A percentile compares a stretch with the other conserved stretches of the same genome.
These are phyloP conservation scores for Eucalyptus tenuipes DNA, from an alignment of 345 rosid genomes.

Conservation along the genomic window DNA sequence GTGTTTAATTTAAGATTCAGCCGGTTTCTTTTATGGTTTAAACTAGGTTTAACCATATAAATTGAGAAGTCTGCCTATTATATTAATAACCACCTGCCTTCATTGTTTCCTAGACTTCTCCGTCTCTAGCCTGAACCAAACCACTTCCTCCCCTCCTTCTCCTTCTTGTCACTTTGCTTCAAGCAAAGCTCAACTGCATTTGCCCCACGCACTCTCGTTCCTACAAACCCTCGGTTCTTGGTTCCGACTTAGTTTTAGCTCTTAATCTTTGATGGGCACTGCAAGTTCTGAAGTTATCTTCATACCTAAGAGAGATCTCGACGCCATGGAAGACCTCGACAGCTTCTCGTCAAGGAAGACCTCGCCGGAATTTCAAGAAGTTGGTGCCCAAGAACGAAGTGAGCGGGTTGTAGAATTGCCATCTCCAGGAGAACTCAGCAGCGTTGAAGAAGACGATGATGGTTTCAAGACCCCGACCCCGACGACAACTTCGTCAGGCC, in stretches of 20 bases:
- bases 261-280: neutral
- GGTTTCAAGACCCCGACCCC: conserved; percentile 67
- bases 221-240: neutral
- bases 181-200: neutral
- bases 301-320: conserved; percentile 17
- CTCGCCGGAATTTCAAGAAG: neutral
- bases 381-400: neutral
- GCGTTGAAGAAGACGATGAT: conserved; percentile 3
- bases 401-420: neutral
- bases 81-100: neutral
- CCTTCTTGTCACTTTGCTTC: neutral
- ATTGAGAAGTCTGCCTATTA: neutral
- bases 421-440: neutral
- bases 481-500: neutral
- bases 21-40: neutral
- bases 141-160: neutral
- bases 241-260: neutral
- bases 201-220: neutral
- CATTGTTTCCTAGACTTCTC: neutral
- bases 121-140: neutral
- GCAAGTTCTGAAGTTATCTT: neutral
- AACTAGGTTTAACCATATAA: neutral
- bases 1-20: neutral
- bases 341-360: conserved; percentile 7
- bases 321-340: conserved; percentile 23